Evolutionary conservation across 257 asterid genomes (phyloP), one percentile per base, ranked within the genome.

Genomic region (Solanum piurae): DNA sequence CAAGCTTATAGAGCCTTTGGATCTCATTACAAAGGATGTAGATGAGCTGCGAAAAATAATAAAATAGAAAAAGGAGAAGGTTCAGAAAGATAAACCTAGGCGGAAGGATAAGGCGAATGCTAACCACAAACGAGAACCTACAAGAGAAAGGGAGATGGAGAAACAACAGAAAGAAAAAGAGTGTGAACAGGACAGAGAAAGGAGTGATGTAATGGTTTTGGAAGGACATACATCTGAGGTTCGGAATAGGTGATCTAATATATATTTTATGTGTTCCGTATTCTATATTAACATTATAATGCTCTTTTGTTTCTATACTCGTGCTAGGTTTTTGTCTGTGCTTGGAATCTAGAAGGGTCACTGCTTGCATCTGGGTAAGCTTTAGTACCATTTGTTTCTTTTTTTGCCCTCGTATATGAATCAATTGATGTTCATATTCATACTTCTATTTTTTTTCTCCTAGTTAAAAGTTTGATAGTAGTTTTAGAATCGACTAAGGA

Each of bases 151-250:
- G 37, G 37, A 36, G 37, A 36, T 36, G 7, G 37, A 36, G 37
- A 36, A 36, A 36, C 37, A 36, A 36, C 37, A 36, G 37, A 36
- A 36, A 36, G 37, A 5, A 38, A 38, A 38, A 38, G 42, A 38
- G 44, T 3, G 0, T 38, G 44, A 38, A 38, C 44, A 55, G n/a
- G n/a, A 55, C n/a, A 55, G 1, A 55, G 5, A 55, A 55, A 20
- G 12, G 25, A 55, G 25, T 55, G 98, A 95, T 90, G 97, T 97
- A 73, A 92, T 91, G 77, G 94, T 93, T 89, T 88, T 97, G 93
- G 97, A 97, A 93, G 99, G 99, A 88, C 99, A 97, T 92, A 90
- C 98, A 76, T 95, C 99, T 85, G 99, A 97, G 99, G 99, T 97
- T 90, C n/a, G n/a, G 23, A n/a, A 76, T 38, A 38, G 60, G n/a